Evolutionary conservation across 2,329 filamentous ascomycete genomes (phyloP).

Genomic region (Fusarium armeniacum): DNA sequence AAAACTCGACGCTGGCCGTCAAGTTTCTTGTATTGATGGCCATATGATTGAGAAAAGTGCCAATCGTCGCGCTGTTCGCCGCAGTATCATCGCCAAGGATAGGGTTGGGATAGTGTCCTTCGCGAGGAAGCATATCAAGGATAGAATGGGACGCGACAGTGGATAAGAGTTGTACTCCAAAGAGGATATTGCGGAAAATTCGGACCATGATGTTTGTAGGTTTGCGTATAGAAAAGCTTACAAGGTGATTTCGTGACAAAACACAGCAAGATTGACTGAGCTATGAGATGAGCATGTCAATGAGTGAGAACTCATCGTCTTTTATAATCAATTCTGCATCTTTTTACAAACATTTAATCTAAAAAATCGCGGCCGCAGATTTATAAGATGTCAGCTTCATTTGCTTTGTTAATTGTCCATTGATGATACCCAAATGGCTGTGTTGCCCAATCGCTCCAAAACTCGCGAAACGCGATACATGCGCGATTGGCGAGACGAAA

Average conservation of each 20-base stretch:
- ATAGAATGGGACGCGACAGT: not conserved
- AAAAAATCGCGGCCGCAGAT: not conserved
- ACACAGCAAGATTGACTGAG: too few relatives aligned
- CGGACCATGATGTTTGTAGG: not conserved
- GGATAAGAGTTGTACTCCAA: not conserved
- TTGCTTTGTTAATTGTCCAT: not conserved
- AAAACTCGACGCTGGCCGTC: conserved; percentile 12
- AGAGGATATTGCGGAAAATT: not conserved
- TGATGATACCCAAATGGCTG: not conserved
- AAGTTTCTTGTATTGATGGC: conserved; percentile 11
- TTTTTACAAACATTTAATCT: not conserved
- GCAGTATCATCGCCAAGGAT: not conserved
- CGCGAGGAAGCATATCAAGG: not conserved
- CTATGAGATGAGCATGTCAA: not conserved
- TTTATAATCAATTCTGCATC: not conserved
- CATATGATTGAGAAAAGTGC: conserved; percentile 19
- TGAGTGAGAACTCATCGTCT: not conserved
- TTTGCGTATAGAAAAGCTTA: fast-evolving
- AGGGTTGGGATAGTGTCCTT: not conserved
- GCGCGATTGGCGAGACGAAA: not conserved
- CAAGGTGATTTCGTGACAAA: fast-evolving
- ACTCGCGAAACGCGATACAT: conserved; percentile 2
- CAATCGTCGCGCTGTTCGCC: not conserved
- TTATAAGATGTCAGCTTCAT: not conserved
- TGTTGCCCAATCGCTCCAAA: conserved; percentile 5